Evolutionary conservation across 176 grass and related monocot species (phyloP).

Genomic region (Juncus effusus): DNA sequence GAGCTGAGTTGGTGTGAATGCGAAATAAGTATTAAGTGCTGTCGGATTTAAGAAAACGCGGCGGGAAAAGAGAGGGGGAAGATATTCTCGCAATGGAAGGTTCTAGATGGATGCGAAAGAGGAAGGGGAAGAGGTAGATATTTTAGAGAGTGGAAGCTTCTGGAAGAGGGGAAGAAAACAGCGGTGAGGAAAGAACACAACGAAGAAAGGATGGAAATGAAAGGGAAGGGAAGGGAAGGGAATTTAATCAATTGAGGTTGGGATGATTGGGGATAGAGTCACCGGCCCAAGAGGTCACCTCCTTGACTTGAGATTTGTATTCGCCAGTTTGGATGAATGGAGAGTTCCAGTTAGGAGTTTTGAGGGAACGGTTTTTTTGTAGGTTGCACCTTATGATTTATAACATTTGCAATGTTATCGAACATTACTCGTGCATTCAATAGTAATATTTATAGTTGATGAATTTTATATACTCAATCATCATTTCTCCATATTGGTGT

Average conservation of each 20-base stretch:
- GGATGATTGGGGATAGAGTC: neutral
- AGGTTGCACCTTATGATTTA: no score
- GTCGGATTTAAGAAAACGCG: conserved; percentile 10
- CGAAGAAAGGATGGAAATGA: neutral
- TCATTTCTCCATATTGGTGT: no score
- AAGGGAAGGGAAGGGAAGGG: neutral
- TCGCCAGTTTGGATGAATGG: no score
- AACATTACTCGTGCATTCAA: no score
- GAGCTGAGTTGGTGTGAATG: neutral
- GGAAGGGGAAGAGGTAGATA: neutral
- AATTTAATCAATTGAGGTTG: neutral
- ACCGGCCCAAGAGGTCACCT: conserved; percentile 7
- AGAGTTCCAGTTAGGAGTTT: no score
- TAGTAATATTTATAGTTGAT: no score
- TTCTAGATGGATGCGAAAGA: conserved; percentile 36
- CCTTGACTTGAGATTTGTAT: neutral
- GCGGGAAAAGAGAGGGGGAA: conserved; percentile 13
- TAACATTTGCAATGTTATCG: no score
- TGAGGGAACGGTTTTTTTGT: no score
- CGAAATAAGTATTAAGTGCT: neutral
- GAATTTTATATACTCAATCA: no score
- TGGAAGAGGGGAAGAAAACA: conserved; percentile 24
- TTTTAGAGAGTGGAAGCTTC: conserved; percentile 9
- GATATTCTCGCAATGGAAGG: conserved; percentile 32
- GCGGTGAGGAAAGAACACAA: neutral